phyloP scores from a whole-genome alignment of 2,329 filamentous ascomycete species.

The Acephala macrosclerotiorum region DNA sequence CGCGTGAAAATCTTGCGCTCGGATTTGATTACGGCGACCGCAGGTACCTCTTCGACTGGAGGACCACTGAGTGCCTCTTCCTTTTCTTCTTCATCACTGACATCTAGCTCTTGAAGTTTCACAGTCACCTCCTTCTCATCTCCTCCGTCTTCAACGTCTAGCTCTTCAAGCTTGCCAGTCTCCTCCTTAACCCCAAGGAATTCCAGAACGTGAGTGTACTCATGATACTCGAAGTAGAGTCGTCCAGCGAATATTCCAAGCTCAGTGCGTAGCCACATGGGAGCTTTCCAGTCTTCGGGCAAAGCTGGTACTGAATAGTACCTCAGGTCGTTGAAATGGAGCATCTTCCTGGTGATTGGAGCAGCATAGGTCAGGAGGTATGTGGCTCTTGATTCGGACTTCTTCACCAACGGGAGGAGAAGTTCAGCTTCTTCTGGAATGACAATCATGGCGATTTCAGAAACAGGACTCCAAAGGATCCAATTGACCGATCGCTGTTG shows the following conservation, averaged over 20 bases:
- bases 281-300: constrained; percentile 49
- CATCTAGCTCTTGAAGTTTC: constrained; percentile 2
- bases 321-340: constrained; percentile 60
- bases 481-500: constrained; percentile 61
- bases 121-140: background rate
- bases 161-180: constrained; percentile 11
- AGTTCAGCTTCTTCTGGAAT: constrained; percentile 69
- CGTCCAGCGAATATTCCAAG: constrained; percentile 67
- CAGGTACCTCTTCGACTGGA: background rate
- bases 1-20: constrained; percentile 37
- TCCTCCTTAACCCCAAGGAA: constrained; percentile 22
- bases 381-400: constrained; percentile 31
- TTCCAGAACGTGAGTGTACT: constrained; percentile 45
- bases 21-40: background rate
- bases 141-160: constrained; percentile 17
- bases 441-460: constrained; percentile 60
- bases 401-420: constrained; percentile 55
- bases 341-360: constrained; percentile 66
- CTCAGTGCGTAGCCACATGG: constrained; percentile 62
- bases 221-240: constrained; percentile 62
- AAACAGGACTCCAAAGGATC: constrained; percentile 62
- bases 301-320: constrained; percentile 61
- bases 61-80: background rate
- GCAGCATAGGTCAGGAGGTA: constrained; percentile 65
- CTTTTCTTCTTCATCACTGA: background rate